Percentiles rank a stretch among this genome's conserved stretches.
Conservation (phyloP, 768 basidiomycete genomes). For the Termitomyces sp. region DNA sequence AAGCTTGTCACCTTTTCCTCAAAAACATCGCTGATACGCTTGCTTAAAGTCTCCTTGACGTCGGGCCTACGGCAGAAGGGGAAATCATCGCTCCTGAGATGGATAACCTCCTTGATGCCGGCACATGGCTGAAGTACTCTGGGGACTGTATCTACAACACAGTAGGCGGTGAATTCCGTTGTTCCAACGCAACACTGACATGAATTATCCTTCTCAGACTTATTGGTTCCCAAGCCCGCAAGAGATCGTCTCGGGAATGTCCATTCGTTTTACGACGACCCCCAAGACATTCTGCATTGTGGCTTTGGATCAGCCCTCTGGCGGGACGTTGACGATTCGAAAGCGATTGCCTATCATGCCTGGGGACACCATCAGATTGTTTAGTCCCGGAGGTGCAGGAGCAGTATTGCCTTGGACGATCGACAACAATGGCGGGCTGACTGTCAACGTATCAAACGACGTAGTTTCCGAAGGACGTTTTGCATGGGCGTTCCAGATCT, state of each 20-base stretch:
- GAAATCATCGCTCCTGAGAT: constrained; percentile 43
- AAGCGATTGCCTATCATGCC: constrained; percentile 35
- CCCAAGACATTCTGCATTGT: constrained; percentile 46
- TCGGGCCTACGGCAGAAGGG: too few relatives aligned
- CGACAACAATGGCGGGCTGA: constrained; percentile 22
- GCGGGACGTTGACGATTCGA: constrained; percentile 31
- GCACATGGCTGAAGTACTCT: constrained; percentile 42
- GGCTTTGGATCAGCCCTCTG: constrained; percentile 29
- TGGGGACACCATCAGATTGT: constrained; percentile 32
- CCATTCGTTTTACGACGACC: constrained; percentile 45
- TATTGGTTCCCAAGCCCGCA: constrained; percentile 45
- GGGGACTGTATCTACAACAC: constrained; percentile 50
- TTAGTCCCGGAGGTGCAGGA: constrained; percentile 24
- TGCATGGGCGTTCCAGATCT: constrained; percentile 21
- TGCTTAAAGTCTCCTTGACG: too few relatives aligned
- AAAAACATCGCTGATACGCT: too few relatives aligned
- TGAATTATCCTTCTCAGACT: constrained; percentile 19
- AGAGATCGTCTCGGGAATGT: constrained; percentile 20
- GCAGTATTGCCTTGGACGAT: constrained; percentile 24
- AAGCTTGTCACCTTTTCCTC: too few relatives aligned
- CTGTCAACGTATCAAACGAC: constrained; percentile 17
- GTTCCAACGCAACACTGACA: not conserved
- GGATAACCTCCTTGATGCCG: constrained; percentile 41
- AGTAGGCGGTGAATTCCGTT: constrained; percentile 21
- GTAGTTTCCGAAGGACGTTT: constrained; percentile 11